A percentile compares a stretch with the other conserved stretches of the same genome.
Conservation (phyloP, 2,329 filamentous ascomycete genomes). For the Verticillium zaregamsianum region DNA sequence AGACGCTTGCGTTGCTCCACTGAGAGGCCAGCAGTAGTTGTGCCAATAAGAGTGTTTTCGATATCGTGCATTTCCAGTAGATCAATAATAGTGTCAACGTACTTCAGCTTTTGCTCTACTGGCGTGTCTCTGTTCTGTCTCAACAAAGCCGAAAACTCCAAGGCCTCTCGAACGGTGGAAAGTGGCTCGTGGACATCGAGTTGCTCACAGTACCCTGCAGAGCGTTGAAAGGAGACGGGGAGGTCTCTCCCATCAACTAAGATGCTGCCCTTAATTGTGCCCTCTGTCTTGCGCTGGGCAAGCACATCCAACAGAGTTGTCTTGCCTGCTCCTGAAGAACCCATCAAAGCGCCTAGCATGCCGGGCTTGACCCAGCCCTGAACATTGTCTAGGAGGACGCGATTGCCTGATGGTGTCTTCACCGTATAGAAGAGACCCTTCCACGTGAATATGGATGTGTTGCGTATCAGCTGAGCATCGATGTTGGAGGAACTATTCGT, state of each 20-base stretch:
- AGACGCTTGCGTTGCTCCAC: slow-evolving; percentile 51
- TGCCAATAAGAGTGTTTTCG: slow-evolving; percentile 42
- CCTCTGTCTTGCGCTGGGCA: slow-evolving; percentile 74
- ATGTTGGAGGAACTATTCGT: slow-evolving; percentile 21
- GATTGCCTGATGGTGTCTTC: slow-evolving; percentile 55
- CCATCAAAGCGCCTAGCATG: slow-evolving; percentile 75
- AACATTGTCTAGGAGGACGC: slow-evolving; percentile 71
- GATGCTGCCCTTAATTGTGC: slow-evolving; percentile 70
- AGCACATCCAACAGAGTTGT: slow-evolving; percentile 81
- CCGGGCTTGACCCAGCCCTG: slow-evolving; percentile 82
- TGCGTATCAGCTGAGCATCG: slow-evolving; percentile 41
- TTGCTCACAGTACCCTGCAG: slow-evolving; percentile 77
- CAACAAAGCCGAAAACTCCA: slow-evolving; percentile 70
- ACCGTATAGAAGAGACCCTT: slow-evolving; percentile 69
- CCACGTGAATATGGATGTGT: slow-evolving; percentile 71
- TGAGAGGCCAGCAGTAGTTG: slow-evolving; percentile 47
- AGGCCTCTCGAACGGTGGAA: slow-evolving; percentile 70
- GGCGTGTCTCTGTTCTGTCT: slow-evolving; percentile 64
- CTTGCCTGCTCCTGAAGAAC: slow-evolving; percentile 77
- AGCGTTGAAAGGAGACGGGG: slow-evolving; percentile 72
- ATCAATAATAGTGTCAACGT: slow-evolving; percentile 76
- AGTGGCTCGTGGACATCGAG: slow-evolving; percentile 73
- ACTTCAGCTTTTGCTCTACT: slow-evolving; percentile 65
- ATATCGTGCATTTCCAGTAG: slow-evolving; percentile 45
- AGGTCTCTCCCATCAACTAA: slow-evolving; percentile 66